Evolutionary conservation across 2,329 filamentous ascomycete species (phyloP), one percentile per base, ranked within the genome.

Genomic region (Trichoderma atrobrunneum): DNA sequence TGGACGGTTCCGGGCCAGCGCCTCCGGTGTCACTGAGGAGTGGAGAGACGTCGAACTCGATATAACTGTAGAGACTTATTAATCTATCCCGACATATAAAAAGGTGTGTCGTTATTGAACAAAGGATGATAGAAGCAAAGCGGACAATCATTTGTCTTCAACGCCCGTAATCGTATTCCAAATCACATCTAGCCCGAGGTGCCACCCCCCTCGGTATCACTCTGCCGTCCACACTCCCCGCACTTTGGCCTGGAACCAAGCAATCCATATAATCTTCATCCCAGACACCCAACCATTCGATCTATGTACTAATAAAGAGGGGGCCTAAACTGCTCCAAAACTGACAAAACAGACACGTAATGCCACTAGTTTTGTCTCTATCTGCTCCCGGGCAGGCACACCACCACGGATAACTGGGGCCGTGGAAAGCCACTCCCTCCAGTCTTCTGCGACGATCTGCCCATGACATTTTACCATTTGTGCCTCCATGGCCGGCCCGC

Each of bases 221-320:
- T 51, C 6, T 59, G 51, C 64, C 32, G 64, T 56, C n/a, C n/a
- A 34, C 30, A 54, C 66, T 61, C 66, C 65, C 65, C 66, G 36
- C 66, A 61, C 34, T 21, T 30, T 16, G 18, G n/a, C 24, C 24
- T 30, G 3, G 14, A 57, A 32, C 65, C 56, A 57, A 57, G 30
- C 26, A 26, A 26, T 3, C 51, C 32, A 67, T 5, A 34, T 12
- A n/a, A n/a, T 60, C 30, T 60, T 30, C 10, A n/a, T 60, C 28
- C 28, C 32, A 34, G 28, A 62, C 63, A 28, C 32, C 32, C 48
- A 39, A 26, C 26, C 48, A 54, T 24, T 54, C 21, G 18, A 24
- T 54, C 48, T 54, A 14, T 54, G 21, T 54, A 24, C 48, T 54
- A 54, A 54, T 21, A 18, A 39, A 39, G 36, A 43, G 39, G 43